Evolutionary conservation across 495 filamentous ascomycete genomes (phyloP).

Genomic region (Talaromyces trachyspermus): DNA sequence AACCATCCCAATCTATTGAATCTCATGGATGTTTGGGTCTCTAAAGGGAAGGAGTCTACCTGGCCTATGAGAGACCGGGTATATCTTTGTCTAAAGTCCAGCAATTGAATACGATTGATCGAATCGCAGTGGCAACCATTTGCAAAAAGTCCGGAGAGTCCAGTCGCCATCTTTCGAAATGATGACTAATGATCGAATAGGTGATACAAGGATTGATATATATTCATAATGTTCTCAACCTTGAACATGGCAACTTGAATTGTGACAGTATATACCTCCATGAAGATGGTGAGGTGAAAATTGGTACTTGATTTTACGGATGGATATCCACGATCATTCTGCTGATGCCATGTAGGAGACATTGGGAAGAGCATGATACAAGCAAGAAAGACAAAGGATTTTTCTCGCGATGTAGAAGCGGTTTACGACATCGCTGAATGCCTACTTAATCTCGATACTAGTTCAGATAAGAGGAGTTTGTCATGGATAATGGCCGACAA

Average conservation of each 20-base stretch:
- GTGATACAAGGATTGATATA: too few species aligned
- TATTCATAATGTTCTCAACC: too few species aligned
- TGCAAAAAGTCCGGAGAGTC: too few species aligned
- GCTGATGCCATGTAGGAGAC: not conserved
- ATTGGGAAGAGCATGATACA: not conserved
- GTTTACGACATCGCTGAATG: not conserved
- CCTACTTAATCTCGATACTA: not conserved
- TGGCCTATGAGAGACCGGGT: too few species aligned
- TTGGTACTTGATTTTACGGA: not conserved
- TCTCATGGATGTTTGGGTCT: too few species aligned
- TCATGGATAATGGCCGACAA: not conserved
- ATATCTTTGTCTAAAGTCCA: too few species aligned
- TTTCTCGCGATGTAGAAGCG: not conserved
- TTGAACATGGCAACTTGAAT: not conserved
- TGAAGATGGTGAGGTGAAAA: not conserved
- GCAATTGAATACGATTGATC: too few species aligned
- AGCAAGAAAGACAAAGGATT: not conserved
- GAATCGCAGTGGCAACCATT: too few species aligned
- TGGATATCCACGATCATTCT: not conserved
- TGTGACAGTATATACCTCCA: not conserved
- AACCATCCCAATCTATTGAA: too few species aligned
- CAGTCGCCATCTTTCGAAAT: too few species aligned
- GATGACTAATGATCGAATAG: too few species aligned
- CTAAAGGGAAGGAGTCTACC: too few species aligned
- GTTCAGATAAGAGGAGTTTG: not conserved